Conservation (phyloP, 2,329 filamentous ascomycete species). For the Fusarium sp. region DNA sequence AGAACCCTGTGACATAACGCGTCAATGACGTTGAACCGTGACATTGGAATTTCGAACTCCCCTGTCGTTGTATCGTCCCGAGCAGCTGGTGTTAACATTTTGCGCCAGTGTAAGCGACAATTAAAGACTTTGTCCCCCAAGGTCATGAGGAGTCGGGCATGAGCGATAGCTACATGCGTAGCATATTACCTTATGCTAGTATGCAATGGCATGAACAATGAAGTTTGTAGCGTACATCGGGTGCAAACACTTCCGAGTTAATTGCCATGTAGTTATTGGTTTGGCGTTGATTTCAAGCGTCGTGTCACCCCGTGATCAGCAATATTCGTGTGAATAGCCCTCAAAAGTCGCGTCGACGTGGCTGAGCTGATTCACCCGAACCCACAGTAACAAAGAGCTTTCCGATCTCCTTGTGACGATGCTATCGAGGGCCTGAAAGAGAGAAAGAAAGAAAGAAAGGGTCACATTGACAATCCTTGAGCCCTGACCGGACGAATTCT, state of each 20-base stretch:
- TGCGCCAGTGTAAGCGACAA: background rate
- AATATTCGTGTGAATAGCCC: slow-evolving; percentile 4
- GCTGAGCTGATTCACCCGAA: background rate
- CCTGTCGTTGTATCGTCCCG: slow-evolving; percentile 5
- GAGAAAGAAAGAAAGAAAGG: slow-evolving; percentile 6
- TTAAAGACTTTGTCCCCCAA: background rate
- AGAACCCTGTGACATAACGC: slow-evolving; percentile 23
- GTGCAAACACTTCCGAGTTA: background rate
- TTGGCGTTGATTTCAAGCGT: slow-evolving; percentile 34
- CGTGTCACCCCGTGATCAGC: slow-evolving; percentile 2
- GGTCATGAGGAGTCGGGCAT: background rate
- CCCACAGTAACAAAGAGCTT: background rate
- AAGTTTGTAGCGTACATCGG: background rate
- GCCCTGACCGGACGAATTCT: background rate
- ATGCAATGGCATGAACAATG: background rate
- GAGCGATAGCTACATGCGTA: background rate
- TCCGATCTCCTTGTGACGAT: slow-evolving; percentile 4
- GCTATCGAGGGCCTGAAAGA: background rate
- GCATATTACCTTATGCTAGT: background rate
- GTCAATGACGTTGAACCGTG: slow-evolving; percentile 23
- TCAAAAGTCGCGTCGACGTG: slow-evolving; percentile 7
- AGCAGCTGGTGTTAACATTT: background rate
- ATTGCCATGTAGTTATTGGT: background rate
- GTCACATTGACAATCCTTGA: background rate
- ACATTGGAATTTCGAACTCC: background rate